A percentile compares a stretch with the other conserved stretches of the same genome.
These are phyloP conservation scores for Eucalyptus pumila DNA, from an alignment of 345 rosid species.

Conservation along the genomic window DNA sequence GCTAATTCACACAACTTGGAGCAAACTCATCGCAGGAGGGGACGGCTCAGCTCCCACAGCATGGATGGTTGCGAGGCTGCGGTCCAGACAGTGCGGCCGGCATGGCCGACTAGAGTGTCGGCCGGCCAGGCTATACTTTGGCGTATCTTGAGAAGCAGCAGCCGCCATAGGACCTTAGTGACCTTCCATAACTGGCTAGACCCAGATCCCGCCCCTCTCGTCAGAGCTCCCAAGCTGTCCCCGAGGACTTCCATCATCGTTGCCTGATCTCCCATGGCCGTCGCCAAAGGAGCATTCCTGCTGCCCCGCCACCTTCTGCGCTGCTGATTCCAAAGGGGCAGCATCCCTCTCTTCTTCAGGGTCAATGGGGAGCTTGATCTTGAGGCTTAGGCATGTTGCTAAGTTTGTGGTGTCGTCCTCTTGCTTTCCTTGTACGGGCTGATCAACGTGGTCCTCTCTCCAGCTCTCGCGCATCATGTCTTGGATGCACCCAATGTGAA, in stretches of 20 bases:
- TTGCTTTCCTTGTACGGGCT: fast-evolving
- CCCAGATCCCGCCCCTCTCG: neutral
- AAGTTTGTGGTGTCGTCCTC: neutral
- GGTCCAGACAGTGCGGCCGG: neutral
- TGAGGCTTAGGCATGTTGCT: neutral
- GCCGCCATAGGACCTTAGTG: neutral
- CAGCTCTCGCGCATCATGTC: neutral
- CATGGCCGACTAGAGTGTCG: neutral
- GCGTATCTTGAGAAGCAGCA: neutral
- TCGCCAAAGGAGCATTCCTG: fast-evolving
- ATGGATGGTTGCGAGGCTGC: neutral
- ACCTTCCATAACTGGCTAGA: neutral
- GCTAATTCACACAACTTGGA: neutral
- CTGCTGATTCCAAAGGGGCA: fast-evolving
- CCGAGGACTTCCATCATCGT: neutral
- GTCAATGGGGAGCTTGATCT: neutral
- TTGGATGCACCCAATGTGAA: fast-evolving
- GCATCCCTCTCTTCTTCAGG: neutral
- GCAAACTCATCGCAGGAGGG: neutral
- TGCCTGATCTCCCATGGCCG: neutral
- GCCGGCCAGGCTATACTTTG: neutral
- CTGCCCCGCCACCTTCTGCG: neutral
- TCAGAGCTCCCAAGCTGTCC: neutral
- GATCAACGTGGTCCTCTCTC: fast-evolving
- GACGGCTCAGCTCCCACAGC: neutral